Percentiles rank a stretch among this genome's conserved stretches.
These are phyloP conservation scores for Tilletia indica DNA, from an alignment of 1,284 basidiomycete species.

Conservation along the genomic window DNA sequence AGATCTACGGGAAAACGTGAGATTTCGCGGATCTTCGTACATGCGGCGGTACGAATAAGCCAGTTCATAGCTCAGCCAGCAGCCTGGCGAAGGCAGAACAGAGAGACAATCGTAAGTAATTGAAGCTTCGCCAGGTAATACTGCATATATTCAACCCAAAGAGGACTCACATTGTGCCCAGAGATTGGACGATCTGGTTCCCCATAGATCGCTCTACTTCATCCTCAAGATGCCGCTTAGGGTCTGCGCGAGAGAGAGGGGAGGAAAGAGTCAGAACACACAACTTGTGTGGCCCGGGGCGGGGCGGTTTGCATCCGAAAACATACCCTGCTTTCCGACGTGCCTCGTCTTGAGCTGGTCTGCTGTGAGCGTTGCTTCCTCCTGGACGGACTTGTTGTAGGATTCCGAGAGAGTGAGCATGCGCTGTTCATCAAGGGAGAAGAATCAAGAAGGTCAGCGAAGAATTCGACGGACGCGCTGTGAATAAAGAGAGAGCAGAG, in stretches of 20 bases:
- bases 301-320: not conserved
- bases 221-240: constrained; percentile 55
- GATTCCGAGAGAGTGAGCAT: constrained; percentile 53
- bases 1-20: too few relatives aligned
- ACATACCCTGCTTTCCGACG: constrained; percentile 48
- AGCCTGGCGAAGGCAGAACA: not conserved
- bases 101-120: not conserved
- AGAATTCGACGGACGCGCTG: not conserved
- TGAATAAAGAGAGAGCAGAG: not conserved
- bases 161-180: constrained; percentile 47
- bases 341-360: constrained; percentile 55
- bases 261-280: constrained; percentile 19
- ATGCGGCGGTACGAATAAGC: too few relatives aligned
- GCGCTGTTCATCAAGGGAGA: constrained; percentile 22
- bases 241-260: constrained; percentile 32
- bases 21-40: too few relatives aligned
- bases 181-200: constrained; percentile 53
- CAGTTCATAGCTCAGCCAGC: constrained; percentile 15
- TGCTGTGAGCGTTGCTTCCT: constrained; percentile 47
- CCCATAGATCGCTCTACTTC: constrained; percentile 54
- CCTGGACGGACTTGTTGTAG: constrained; percentile 55
- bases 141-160: not conserved
- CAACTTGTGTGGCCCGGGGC: not conserved
- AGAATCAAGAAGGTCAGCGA: constrained; percentile 1
- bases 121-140: not conserved